A percentile compares a stretch with the other conserved stretches of the same genome.
Evolutionary conservation across 1,139 yeast species (phyloP).

Genomic region (Debaryomyces sp.): DNA sequence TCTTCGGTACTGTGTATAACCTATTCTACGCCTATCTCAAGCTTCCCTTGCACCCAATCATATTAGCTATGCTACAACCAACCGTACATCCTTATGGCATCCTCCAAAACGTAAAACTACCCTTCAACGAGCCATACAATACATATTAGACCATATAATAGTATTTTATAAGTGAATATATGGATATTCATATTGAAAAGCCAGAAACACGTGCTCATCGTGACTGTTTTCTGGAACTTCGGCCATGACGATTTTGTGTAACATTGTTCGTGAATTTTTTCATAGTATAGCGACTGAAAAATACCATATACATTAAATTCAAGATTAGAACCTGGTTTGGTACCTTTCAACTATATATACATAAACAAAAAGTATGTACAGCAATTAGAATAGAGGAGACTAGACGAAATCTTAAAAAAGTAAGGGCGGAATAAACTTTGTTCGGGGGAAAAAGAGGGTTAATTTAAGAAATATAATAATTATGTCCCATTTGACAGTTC

Average conservation of each 20-base stretch:
- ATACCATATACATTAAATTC: conserved; percentile 5
- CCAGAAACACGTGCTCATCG: conserved; percentile 12
- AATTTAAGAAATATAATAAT: background rate
- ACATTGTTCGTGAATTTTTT: conserved; percentile 5
- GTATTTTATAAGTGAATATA: background rate
- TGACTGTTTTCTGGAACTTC: conserved; percentile 16
- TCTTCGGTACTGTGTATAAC: conserved; percentile 3
- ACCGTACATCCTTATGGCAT: background rate
- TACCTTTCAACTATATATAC: conserved; percentile 4
- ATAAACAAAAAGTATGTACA: conserved; percentile 6
- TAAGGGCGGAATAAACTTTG: background rate
- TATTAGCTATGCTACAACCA: background rate
- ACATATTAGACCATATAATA: background rate
- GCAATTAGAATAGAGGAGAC: background rate
- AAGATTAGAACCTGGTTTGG: conserved; percentile 1
- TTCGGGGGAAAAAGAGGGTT: background rate
- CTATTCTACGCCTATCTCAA: background rate
- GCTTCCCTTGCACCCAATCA: conserved; percentile 15
- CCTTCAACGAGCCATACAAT: background rate
- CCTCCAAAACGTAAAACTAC: background rate
- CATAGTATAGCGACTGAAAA: conserved; percentile 10
- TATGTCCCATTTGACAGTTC: background rate
- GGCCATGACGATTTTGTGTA: conserved; percentile 5
- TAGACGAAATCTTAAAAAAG: background rate
- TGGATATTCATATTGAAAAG: background rate